Evolutionary conservation across 805 yeast species (phyloP), one percentile per base, ranked within the genome.

Genomic region (Schwanniomyces sp.): DNA sequence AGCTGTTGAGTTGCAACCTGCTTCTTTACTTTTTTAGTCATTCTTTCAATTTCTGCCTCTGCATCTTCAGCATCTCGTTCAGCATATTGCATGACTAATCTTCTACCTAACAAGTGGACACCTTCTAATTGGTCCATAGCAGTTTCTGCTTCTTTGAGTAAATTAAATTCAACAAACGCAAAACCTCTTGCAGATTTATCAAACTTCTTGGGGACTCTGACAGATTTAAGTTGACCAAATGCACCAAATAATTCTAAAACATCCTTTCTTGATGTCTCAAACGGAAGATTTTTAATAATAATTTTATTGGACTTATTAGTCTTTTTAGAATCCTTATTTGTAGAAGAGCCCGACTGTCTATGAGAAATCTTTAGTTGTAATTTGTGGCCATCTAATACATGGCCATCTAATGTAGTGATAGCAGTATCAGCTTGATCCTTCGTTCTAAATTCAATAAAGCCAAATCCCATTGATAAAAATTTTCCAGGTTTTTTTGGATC

Each of bases 141-240:
- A 62, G 77, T 82, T 63, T 87, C 96, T 1, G 99, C 97, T 67
- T 94, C 99, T 65, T 89, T 69, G 18, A 88, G 78, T 36, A 94
- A 73, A 9, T 87, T 74, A 63, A 87, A 94, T 69, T 94, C 99
- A 40, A 95, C 96, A 66, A 94, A 94, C 0, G 98, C 99, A 75
- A 94, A 94, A 64, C 99, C 99, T 64, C 99, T 84, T 10, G 97
- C 96, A 32, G 90, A 80, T 63, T 86, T 88, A 76, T 94, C 96
- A 73, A 92, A 91, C 66, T 94, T 94, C 81, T 88, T 87, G 28
- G 99, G 99, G 42, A 94, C 92, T 62, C 99, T 84, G 38, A 91
- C 97, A 2, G 97, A 88, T 60, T 91, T 89, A 61, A 94, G 76
- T 69, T 88, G 91, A 49, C 99, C 99, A 71, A 92, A 94, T 1